Conservation (phyloP, 1,139 yeast species). For the Pichia sp. region DNA sequence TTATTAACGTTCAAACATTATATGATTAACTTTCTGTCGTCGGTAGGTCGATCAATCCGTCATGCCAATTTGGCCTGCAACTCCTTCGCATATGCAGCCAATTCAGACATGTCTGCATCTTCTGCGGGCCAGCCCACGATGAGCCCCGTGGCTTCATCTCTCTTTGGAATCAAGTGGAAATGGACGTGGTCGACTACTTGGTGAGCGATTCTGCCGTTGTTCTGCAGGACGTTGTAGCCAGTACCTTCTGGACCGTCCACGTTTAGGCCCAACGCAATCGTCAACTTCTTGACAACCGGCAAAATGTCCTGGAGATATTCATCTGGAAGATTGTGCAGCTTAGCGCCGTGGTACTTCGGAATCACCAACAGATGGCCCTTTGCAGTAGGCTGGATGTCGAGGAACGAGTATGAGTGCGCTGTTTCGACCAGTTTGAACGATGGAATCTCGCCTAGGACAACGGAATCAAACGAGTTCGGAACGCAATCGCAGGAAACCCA, state of each 20-base stretch:
- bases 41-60: background rate
- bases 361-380: slow-evolving; percentile 84
- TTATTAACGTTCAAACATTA: background rate
- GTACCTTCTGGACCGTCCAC: slow-evolving; percentile 64
- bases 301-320: slow-evolving; percentile 79
- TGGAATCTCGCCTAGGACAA: slow-evolving; percentile 65
- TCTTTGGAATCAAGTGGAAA: slow-evolving; percentile 91
- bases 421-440: slow-evolving; percentile 85
- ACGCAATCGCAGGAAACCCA: slow-evolving; percentile 26
- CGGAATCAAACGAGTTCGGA: too few species aligned
- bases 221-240: slow-evolving; percentile 87
- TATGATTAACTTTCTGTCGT: background rate
- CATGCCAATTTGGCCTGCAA: slow-evolving; percentile 46
- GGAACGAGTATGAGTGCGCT: slow-evolving; percentile 69
- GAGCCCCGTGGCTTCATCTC: slow-evolving; percentile 63
- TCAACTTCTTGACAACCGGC: slow-evolving; percentile 83
- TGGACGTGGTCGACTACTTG: slow-evolving; percentile 95
- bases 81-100: slow-evolving; percentile 61
- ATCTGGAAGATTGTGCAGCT: slow-evolving; percentile 86
- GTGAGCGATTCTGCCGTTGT: slow-evolving; percentile 91
- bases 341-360: slow-evolving; percentile 91
- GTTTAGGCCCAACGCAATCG: slow-evolving; percentile 59
- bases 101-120: slow-evolving; percentile 63
- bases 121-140: slow-evolving; percentile 89
- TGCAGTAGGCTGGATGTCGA: slow-evolving; percentile 89